Evolutionary conservation across 768 basidiomycete species (phyloP).

Genomic region (Filobasidium wieringae): DNA sequence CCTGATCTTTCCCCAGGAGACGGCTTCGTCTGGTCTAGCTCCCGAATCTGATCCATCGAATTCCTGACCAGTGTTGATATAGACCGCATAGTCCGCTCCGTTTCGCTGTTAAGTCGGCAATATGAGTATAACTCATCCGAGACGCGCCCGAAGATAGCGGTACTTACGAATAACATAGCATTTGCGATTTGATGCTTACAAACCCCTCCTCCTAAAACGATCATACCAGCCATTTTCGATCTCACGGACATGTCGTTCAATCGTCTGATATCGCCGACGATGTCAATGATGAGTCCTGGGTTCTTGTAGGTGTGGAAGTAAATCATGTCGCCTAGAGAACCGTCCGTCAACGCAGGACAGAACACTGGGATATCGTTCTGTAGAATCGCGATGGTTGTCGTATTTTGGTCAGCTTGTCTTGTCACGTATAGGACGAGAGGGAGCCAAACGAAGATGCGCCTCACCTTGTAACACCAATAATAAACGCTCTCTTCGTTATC

Average conservation of each 20-base stretch:
- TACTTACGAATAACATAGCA: constrained; percentile 86
- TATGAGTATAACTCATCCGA: constrained; percentile 10
- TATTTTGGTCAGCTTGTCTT: background rate
- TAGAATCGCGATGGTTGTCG: background rate
- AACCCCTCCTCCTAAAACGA: constrained; percentile 91
- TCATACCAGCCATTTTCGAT: constrained; percentile 92
- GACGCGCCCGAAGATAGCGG: background rate
- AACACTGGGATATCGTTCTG: constrained; percentile 98
- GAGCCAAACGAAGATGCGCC: constrained; percentile 18
- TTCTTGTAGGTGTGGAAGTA: constrained; percentile 93
- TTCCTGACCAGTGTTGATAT: constrained; percentile 97
- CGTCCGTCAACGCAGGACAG: constrained; percentile 95
- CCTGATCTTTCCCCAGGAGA: constrained; percentile 97
- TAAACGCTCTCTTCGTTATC: constrained; percentile 94
- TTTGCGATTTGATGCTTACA: constrained; percentile 99
- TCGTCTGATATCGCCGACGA: constrained; percentile 82
- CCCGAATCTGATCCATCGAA: constrained; percentile 98
- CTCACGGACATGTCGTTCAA: constrained; percentile 80
- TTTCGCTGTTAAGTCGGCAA: constrained; percentile 55
- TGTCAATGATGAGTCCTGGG: constrained; percentile 76
- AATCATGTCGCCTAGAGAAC: constrained; percentile 96
- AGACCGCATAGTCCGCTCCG: constrained; percentile 94
- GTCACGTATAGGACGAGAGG: background rate
- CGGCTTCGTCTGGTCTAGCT: constrained; percentile 90
- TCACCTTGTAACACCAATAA: constrained; percentile 98